These are phyloP conservation scores for Gomphus sp. DNA, from an alignment of 1,284 basidiomycete species.

Conservation along the genomic window DNA sequence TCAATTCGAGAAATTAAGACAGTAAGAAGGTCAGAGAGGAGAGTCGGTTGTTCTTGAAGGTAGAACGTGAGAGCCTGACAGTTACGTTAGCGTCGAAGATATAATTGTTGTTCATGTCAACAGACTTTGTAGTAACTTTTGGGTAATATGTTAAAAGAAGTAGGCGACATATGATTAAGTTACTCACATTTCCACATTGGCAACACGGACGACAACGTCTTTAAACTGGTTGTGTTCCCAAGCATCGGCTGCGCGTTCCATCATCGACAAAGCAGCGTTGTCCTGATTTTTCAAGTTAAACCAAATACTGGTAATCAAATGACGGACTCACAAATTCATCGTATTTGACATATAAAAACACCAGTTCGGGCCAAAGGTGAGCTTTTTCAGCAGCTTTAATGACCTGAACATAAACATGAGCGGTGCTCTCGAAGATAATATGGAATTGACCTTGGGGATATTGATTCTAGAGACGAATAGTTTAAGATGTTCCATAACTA, in stretches of 20 bases:
- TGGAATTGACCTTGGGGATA: constrained; percentile 56
- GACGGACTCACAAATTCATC: constrained; percentile 73
- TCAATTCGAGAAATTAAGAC: constrained; percentile 92
- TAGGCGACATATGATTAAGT: background rate
- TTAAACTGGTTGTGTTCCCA: constrained; percentile 99
- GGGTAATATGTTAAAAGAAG: constrained; percentile 6
- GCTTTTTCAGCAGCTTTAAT: constrained; percentile 93
- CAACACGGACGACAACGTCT: constrained; percentile 89
- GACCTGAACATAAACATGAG: constrained; percentile 40
- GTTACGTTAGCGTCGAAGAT: background rate
- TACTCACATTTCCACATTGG: constrained; percentile 92
- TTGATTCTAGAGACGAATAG: constrained; percentile 97
- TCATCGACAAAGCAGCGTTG: constrained; percentile 96
- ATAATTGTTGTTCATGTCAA: background rate
- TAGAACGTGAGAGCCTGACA: constrained; percentile 67
- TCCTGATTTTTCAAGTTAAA: constrained; percentile 38
- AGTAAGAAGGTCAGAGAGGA: constrained; percentile 89
- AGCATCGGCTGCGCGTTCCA: constrained; percentile 92
- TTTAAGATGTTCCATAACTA: constrained; percentile 98
- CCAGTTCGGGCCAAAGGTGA: constrained; percentile 99
- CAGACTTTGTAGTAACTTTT: constrained; percentile 68
- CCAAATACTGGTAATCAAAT: background rate
- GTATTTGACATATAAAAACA: constrained; percentile 98
- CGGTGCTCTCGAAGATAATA: constrained; percentile 6
- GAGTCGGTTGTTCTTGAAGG: constrained; percentile 86